A percentile compares a stretch with the other conserved stretches of the same genome.
These are phyloP conservation scores for Acacia pycnantha DNA, from an alignment of 331 rosid species.

Conservation along the genomic window DNA sequence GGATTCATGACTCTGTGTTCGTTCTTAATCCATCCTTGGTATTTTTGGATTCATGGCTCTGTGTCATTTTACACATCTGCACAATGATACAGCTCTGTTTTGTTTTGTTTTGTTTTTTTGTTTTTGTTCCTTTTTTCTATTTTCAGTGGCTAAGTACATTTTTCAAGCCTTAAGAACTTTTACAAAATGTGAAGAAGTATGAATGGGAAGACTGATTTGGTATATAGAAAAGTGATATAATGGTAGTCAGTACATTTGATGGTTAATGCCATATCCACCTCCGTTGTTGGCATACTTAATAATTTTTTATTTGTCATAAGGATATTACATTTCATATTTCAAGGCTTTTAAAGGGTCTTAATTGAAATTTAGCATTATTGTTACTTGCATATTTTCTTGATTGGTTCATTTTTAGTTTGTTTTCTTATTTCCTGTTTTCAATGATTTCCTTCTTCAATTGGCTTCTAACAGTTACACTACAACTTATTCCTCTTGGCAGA, in stretches of 20 bases:
- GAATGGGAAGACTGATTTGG: background rate
- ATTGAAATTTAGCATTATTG: constrained; percentile 22
- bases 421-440: background rate
- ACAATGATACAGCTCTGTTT: too few relatives aligned
- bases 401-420: background rate
- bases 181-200: background rate
- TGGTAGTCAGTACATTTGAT: constrained; percentile 8
- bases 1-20: too few relatives aligned
- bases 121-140: too few relatives aligned
- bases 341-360: constrained; percentile 15
- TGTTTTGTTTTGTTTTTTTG: too few relatives aligned
- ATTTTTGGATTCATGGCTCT: too few relatives aligned
- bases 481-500: constrained; percentile 48
- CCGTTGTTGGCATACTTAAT: background rate
- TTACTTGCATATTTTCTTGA: background rate
- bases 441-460: constrained; percentile 7
- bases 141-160: too few relatives aligned
- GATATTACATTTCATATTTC: background rate
- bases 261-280: background rate
- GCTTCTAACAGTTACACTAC: constrained; percentile 24
- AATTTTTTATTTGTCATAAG: background rate
- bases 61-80: too few relatives aligned
- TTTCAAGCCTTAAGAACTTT: too few relatives aligned
- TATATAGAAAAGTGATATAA: background rate
- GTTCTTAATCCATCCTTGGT: too few relatives aligned